Evolutionary conservation across 371 early-diverging fungal genomes (phyloP), one percentile per base, ranked within the genome.

Genomic region (Blakeslea trispora): DNA sequence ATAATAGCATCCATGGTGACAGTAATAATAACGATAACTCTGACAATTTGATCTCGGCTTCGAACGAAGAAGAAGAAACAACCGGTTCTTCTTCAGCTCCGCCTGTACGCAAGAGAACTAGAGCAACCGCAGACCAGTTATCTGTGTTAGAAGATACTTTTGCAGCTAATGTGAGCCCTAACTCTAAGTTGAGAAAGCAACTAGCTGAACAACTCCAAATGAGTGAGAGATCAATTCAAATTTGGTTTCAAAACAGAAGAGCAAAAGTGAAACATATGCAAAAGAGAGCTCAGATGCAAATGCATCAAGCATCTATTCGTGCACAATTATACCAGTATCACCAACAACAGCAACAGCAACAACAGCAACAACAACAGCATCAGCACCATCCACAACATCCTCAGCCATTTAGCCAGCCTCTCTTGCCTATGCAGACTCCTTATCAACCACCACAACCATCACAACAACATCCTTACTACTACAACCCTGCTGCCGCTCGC

Each of bases 161-260:
- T 72, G 70, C 84, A 58, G 75, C 79, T 15, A 84, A 90, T 72
- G 78, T 83, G 59, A 69, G 85, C 22, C 92, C 92, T 28, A 89
- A 89, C 53, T 85, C 84, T 34, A 89, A 91, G 56, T 79, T 92
- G 48, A 89, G 98, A 46, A 91, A 91, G 66, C 85, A 86, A 37
- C 80, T 98, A 8, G 88, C 94, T 19, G 84, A 85, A 55, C 86
- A 91, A 64, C 83, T 98, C 23, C 81, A 87, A 50, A 96, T 98
- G 96, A 92, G 93, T 40, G 88, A 88, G 49, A 82, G 94, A 63
- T 88, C 94, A 5, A 94, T 99, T 53, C 96, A 98, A 72, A 95
- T 99, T 55, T 99, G 99, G 99, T 99, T 99, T 81, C 99, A 99
- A 73, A 99, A 99, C 82, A 83, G 94, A 69, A 83, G 99, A 55